Base-by-base conservation (phyloP, 2,329 filamentous ascomycete species). In the Verticillium isaacii region DNA sequence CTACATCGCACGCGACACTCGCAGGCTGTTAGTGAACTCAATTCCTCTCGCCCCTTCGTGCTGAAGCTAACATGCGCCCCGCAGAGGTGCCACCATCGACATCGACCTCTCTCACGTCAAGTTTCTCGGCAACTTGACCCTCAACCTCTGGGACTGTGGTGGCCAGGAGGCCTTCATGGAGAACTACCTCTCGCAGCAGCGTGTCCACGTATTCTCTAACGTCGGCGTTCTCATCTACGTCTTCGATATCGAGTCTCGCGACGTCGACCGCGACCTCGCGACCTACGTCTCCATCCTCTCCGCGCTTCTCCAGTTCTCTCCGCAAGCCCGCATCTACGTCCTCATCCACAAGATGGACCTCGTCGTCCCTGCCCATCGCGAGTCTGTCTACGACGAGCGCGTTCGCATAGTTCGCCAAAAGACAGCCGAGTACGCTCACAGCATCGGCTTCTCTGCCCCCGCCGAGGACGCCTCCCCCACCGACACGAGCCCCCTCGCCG, bases 311-410 rank as follows among this genome's bases (percentile, higher is more conserved):
- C 93, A 98, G 77, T 96, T 88, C 82, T 96, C 91, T 57, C 81
- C 85, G 36, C 80, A 81, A 2, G 92, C 94, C 65, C 91, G 91
- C 73, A 89, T 99, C 70, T 99, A 98, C 78, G 91, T 95, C 64
- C 86, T 99, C 55, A 91, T 99, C 67, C 95, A 99, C 87, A 99
- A 99, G 78, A 97, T 99, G 91, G 95, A 99, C 74, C 85, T 99
- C 32, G 92, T 98, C 57, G 90, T 93, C 67, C 85, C 88, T 45
- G 85, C 90, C 62, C 86, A 90, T 67, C 90, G 93, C 64, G 89
- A 93, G 72, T 81, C 86, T 62, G 87, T 97, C 66, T 97, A 96
- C 75, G 89, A 94, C 65, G 91, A 96, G 70, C 89, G 92, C 64
- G 89, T 93, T 29, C 82, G 86, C 34, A 81, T 93, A 61, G 91